phyloP scores from a whole-genome alignment of 2,329 filamentous ascomycete genomes.

The Sclerotinia trifoliorum region DNA sequence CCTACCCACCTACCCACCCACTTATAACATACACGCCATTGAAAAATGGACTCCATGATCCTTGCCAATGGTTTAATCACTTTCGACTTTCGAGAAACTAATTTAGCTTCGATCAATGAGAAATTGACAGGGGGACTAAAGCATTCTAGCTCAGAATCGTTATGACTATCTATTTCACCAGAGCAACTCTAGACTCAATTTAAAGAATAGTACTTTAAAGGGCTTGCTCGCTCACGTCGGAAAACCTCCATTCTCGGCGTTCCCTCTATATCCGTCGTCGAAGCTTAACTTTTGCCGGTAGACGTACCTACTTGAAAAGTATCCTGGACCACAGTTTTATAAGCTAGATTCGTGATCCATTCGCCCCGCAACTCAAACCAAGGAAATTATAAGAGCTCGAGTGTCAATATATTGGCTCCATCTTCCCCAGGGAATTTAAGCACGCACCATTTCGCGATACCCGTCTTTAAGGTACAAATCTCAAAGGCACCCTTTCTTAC shows the following conservation, averaged over 20 bases:
- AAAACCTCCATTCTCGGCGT: background rate
- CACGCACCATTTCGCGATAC: slow-evolving; percentile 12
- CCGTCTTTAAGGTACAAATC: background rate
- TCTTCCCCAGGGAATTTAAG: slow-evolving; percentile 1
- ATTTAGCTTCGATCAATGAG: background rate
- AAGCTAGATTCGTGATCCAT: background rate
- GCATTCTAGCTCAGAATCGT: background rate
- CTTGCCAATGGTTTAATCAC: background rate
- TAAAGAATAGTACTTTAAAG: background rate
- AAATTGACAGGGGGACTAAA: background rate
- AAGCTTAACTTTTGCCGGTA: background rate
- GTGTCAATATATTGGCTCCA: slow-evolving; percentile 4
- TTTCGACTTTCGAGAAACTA: background rate
- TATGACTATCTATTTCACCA: background rate
- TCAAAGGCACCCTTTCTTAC: background rate
- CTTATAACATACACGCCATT: background rate
- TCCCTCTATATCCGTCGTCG: too few species aligned
- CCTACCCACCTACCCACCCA: background rate
- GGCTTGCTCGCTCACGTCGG: background rate
- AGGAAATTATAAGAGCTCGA: slow-evolving; percentile 9
- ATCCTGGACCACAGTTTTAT: background rate
- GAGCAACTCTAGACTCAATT: background rate
- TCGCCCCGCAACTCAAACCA: slow-evolving; percentile 4
- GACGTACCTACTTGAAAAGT: background rate
- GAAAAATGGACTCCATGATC: background rate